A percentile compares a stretch with the other conserved stretches of the same genome.
These are phyloP conservation scores for Leccinellum albellum DNA, from an alignment of 768 basidiomycete genomes.

Conservation along the genomic window DNA sequence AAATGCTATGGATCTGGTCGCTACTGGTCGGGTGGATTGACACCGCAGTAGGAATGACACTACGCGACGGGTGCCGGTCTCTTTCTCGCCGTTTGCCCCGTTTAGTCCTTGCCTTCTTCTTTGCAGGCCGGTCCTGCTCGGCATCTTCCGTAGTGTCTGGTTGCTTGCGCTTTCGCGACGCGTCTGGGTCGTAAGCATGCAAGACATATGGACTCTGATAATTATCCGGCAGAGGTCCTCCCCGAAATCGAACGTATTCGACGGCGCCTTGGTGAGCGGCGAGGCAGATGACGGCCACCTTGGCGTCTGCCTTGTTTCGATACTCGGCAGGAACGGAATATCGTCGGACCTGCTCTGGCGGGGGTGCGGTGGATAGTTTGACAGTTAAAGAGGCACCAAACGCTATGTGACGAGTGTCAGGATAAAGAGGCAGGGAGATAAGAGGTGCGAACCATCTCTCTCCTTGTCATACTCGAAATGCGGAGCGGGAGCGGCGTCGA, in stretches of 20 bases:
- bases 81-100: conserved; percentile 24
- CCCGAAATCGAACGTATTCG: conserved; percentile 57
- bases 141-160: conserved; percentile 19
- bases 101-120: conserved; percentile 23
- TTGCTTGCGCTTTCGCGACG: conserved; percentile 37
- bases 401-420: conserved; percentile 35
- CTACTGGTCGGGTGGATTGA: conserved; percentile 3
- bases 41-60: background rate
- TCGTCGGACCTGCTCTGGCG: conserved; percentile 34
- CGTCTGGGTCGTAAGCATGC: conserved; percentile 23
- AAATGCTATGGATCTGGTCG: conserved; percentile 16
- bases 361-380: conserved; percentile 33
- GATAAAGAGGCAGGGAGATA: background rate
- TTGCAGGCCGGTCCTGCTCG: conserved; percentile 14
- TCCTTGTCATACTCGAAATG: conserved; percentile 42
- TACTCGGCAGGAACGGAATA: conserved; percentile 51
- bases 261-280: conserved; percentile 56
- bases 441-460: conserved; percentile 44
- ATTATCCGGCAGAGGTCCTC: conserved; percentile 38
- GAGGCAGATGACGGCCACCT: conserved; percentile 47
- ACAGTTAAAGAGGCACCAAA: conserved; percentile 51
- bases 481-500: conserved; percentile 36
- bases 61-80: background rate
- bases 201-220: conserved; percentile 38
- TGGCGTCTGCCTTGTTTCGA: conserved; percentile 58